Base-by-base conservation (phyloP, 257 asterid genomes). In the Paraleonurus japonicus region DNA sequence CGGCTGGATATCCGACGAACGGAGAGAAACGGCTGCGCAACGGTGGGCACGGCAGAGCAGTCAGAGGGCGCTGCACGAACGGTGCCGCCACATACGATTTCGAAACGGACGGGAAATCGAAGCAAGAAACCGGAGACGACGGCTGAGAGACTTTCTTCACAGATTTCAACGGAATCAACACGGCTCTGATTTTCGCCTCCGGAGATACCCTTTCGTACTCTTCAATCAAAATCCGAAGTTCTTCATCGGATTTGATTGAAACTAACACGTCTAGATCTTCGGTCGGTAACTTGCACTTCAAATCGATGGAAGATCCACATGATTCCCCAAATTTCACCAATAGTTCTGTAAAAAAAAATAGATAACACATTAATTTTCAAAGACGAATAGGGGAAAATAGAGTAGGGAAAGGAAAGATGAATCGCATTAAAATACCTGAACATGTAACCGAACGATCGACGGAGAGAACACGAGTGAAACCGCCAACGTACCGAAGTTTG, bases 241-340 rank as follows among this genome's bases (percentile, higher is more conserved):
- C 98, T 48, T 95, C 97, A 8, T 92, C 95, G 24, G 90, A 83
- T 67, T 81, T 85, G 61, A 95, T 67, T 15, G 98, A 76, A 26
- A 95, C 76, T 37, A 95, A 73, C 72, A 95, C 78, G 48, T 95
- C 99, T 28, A 92, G 62, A 82, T 92, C 97, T 59, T 88, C 98
- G 5, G 50, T 78, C 10, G 97, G 98, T 35, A 92, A 76, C 76
- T 87, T 87, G 75, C 97, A 92, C 80, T 78, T 88, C 78, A 92
- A 78, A 54, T 32, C 72, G 89, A 87, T 76, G 4, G 97, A 87
- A 1, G 81, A 75, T 69, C 96, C 92, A 76, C 87, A 85, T 39
- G 82, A 77, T 67, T 92, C 98, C 28, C 84, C 90, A 12, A 92
- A 87, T 84, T 90, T 92, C 81, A 83, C 85, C 86, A 88, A 68